Base-by-base conservation (phyloP, 768 basidiomycete species). In the Tylopilus intermedius region DNA sequence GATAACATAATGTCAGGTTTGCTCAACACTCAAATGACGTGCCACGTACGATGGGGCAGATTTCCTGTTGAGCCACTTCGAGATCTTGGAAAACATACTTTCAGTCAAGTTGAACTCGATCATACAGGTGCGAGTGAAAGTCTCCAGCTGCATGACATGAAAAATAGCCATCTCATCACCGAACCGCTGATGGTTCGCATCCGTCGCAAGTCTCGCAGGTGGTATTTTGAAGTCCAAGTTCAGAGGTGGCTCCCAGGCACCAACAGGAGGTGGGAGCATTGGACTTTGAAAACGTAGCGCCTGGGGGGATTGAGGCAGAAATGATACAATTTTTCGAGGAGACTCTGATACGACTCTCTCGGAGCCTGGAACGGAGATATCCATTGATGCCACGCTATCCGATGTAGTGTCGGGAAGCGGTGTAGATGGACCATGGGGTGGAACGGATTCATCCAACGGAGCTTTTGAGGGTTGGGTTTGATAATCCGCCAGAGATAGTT, bases 11-110 rank as follows among this genome's bases (percentile, higher is more conserved):
- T 8, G 32, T 58, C 32, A 56, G 14, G 29, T 43, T 38, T 26
- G 21, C 26, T 35, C 24, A n/a, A 50, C 22, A 8, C 9, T 27
- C 8, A 22, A 43, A 53, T 13, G 39, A 47, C 21, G 24, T 30
- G 46, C 15, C 29, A 72, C 74, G 26, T 55, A 76, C 78, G 56
- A 53, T 33, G 59, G 58, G 13, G 45, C 18, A 7, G 4, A 46
- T 52, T 41, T 60, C 49, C 74, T 67, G 44, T 71, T 68, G 5
- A 64, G 67, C 78, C 78, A 79, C 44, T 60, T 58, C 11, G 54
- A 60, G n/a, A 75, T 49, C 27, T 58, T 55, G 37, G 61, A 24
- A 56, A 62, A 67, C 6, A 65, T 56, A 13, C 55, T 50, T 22
- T 72, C 64, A 24, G 58, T 57, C 49, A 76, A 60, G 26, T 49